Conservation (phyloP, 192 early-diverging fungal genomes). For the Backusella macrospora region DNA sequence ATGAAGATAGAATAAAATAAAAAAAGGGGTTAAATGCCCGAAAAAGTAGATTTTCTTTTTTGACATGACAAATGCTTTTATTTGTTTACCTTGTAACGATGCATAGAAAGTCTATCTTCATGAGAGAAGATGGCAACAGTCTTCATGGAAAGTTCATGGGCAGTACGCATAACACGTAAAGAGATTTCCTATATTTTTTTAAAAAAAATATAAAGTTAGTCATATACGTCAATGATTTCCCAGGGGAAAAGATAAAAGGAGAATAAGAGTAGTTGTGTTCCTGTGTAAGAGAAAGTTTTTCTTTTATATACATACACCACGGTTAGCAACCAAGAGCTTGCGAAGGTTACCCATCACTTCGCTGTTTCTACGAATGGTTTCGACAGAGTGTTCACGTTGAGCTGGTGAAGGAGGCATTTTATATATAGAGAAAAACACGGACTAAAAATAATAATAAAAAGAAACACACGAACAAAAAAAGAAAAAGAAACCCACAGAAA, state of each 20-base stretch:
- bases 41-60: neutral
- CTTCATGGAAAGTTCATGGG: conserved; percentile 88
- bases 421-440: conserved; percentile 8
- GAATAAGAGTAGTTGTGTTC: no score
- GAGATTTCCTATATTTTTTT: conserved; percentile 84
- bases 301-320: conserved; percentile 45
- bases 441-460: conserved; percentile 16
- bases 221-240: neutral
- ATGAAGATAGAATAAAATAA: conserved; percentile 24
- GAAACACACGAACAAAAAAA: conserved; percentile 15
- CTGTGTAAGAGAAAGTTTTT: neutral
- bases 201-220: neutral
- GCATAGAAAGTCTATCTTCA: conserved; percentile 91
- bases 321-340: conserved; percentile 59
- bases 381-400: conserved; percentile 53
- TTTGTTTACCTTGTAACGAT: conserved; percentile 80
- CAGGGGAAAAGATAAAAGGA: neutral
- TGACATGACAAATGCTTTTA: neutral
- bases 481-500: neutral
- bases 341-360: conserved; percentile 58
- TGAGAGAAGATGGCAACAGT: conserved; percentile 89
- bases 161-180: conserved; percentile 91
- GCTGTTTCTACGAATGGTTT: conserved; percentile 57
- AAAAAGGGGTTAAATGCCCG: conserved; percentile 4
- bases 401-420: conserved; percentile 24